Percentiles rank a stretch among this genome's conserved stretches.
Evolutionary conservation across 2,329 filamentous ascomycete genomes (phyloP).

Genomic region (Zopfia rhizophila): DNA sequence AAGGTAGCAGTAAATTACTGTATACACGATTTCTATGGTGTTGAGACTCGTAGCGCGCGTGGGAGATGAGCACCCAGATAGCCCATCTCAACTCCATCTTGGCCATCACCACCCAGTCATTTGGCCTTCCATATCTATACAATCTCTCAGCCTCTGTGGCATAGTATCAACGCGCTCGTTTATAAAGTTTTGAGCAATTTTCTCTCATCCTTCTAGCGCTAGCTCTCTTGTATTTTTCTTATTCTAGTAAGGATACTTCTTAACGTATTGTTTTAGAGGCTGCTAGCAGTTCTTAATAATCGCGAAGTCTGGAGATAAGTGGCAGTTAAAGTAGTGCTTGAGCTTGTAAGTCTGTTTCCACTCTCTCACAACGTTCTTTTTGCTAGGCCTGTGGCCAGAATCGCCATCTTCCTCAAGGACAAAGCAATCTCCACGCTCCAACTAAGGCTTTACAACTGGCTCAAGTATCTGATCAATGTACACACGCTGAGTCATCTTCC

Average conservation of each 20-base stretch:
- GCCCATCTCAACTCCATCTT: constrained; percentile 3
- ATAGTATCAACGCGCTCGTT: constrained; percentile 16
- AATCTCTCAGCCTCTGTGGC: constrained; percentile 14
- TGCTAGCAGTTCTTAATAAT: constrained; percentile 24
- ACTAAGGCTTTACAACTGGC: constrained; percentile 17
- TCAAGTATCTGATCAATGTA: constrained; percentile 19
- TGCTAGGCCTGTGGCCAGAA: constrained; percentile 12
- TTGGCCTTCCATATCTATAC: constrained; percentile 9
- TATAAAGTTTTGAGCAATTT: constrained; percentile 10
- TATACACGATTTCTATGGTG: no score
- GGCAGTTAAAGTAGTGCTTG: constrained; percentile 22
- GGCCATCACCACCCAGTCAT: constrained; percentile 8
- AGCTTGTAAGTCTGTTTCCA: constrained; percentile 16
- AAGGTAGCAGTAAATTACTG: no score
- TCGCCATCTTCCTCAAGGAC: constrained; percentile 13
- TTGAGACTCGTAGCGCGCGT: no score
- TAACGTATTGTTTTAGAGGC: constrained; percentile 18
- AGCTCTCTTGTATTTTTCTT: constrained; percentile 11
- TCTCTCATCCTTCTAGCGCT: constrained; percentile 10
- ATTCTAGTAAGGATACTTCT: constrained; percentile 11
- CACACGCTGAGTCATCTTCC: constrained; percentile 13
- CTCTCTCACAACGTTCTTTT: constrained; percentile 13
- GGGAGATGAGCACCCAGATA: no score
- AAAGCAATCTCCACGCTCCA: constrained; percentile 5
- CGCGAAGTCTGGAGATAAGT: constrained; percentile 14